Conservation (phyloP, 805 yeast genomes). For the Metschnikowia similis region DNA sequence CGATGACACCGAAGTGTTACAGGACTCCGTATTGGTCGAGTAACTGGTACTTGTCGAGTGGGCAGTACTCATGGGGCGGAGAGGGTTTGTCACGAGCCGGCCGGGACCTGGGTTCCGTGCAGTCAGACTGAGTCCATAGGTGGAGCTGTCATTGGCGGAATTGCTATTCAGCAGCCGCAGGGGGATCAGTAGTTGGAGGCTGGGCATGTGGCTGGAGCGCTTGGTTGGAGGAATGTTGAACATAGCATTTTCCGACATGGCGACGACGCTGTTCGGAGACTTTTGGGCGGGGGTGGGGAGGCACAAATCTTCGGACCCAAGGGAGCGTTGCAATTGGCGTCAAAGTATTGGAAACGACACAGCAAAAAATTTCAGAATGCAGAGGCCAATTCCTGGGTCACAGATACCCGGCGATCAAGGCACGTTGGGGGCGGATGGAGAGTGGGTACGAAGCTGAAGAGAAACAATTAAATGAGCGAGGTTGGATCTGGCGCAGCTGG, state of each 20-base stretch:
- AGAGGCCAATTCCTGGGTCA: neutral
- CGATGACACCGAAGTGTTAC: constrained; percentile 1
- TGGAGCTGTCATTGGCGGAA: neutral
- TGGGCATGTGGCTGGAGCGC: constrained; percentile 18
- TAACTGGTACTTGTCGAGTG: neutral
- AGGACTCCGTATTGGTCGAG: neutral
- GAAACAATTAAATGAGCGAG: neutral
- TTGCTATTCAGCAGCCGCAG: constrained; percentile 18
- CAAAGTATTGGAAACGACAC: neutral
- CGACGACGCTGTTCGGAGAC: neutral
- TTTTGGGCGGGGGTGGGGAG: neutral
- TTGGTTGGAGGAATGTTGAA: constrained; percentile 34
- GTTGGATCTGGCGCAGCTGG: neutral
- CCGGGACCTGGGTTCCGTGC: constrained; percentile 2
- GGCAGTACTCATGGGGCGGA: neutral
- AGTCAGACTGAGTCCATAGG: neutral
- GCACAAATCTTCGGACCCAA: neutral
- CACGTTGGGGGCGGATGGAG: neutral
- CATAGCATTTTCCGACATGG: constrained; percentile 21
- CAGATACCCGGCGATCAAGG: neutral
- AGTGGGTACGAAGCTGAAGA: neutral
- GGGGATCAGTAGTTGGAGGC: constrained; percentile 29
- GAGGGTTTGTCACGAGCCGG: neutral
- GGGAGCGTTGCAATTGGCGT: neutral
- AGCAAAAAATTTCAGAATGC: neutral